Percentiles rank a stretch among this genome's conserved stretches.
phyloP scores from a whole-genome alignment of 768 basidiomycete species.

The Rhodotorula graminis region DNA sequence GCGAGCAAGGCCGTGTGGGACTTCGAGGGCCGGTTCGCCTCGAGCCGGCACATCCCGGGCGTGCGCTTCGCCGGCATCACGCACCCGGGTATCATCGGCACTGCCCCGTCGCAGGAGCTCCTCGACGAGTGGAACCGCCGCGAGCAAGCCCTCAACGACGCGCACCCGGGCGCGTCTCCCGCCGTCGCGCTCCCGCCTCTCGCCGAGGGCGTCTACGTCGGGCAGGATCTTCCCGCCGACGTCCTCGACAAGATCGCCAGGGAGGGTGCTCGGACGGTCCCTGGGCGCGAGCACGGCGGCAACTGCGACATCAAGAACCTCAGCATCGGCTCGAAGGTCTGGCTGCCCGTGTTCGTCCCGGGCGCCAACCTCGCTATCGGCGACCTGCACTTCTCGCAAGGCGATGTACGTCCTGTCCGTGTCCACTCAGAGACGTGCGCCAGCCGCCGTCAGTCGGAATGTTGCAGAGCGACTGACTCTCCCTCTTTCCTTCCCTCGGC shows the following conservation, averaged over 20 bases:
- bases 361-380: slow-evolving; percentile 74
- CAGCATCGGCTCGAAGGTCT: slow-evolving; percentile 52
- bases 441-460: no score
- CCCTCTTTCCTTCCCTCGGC: slow-evolving; percentile 44
- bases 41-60: slow-evolving; percentile 70
- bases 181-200: slow-evolving; percentile 65
- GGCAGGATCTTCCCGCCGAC: slow-evolving; percentile 57
- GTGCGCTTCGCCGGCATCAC: slow-evolving; percentile 73
- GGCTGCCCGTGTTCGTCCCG: slow-evolving; percentile 70
- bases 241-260: slow-evolving; percentile 56
- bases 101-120: slow-evolving; percentile 67
- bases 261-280: slow-evolving; percentile 70
- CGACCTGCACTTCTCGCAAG: slow-evolving; percentile 74
- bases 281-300: slow-evolving; percentile 71
- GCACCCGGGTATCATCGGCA: slow-evolving; percentile 59
- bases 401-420: slow-evolving; percentile 51
- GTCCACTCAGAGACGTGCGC: no score
- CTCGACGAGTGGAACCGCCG: slow-evolving; percentile 70
- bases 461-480: no score
- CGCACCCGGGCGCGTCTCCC: slow-evolving; percentile 55
- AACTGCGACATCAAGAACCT: slow-evolving; percentile 58
- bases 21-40: slow-evolving; percentile 51
- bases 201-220: slow-evolving; percentile 61
- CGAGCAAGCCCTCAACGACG: slow-evolving; percentile 61
- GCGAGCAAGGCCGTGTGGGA: slow-evolving; percentile 80